Evolutionary conservation across 2,329 filamentous ascomycete genomes (phyloP).

Genomic region (Penicillium corylophilum): DNA sequence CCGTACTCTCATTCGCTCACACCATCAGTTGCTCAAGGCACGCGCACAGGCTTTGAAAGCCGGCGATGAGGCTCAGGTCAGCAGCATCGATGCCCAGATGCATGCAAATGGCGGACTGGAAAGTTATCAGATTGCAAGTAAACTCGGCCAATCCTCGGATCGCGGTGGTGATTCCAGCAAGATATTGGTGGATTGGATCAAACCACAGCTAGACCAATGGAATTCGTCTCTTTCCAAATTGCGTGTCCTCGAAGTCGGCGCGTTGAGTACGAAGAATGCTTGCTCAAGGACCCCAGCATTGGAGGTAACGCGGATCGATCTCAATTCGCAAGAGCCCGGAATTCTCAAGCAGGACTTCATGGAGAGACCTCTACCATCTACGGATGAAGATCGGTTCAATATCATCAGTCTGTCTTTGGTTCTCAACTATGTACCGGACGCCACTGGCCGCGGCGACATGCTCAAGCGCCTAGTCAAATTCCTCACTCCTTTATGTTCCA

Average conservation of each 20-base stretch:
- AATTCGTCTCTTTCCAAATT: slow-evolving; percentile 39
- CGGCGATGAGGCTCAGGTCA: slow-evolving; percentile 42
- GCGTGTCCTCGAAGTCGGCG: slow-evolving; percentile 82
- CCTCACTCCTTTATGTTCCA: slow-evolving; percentile 46
- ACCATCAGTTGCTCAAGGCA: slow-evolving; percentile 61
- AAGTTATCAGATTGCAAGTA: slow-evolving; percentile 62
- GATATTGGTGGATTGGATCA: slow-evolving; percentile 60
- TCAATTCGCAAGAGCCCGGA: slow-evolving; percentile 75
- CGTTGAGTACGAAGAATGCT: slow-evolving; percentile 78
- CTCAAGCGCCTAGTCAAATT: slow-evolving; percentile 72
- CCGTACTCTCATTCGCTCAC: slow-evolving; percentile 57
- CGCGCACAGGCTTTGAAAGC: slow-evolving; percentile 53
- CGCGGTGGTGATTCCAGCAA: slow-evolving; percentile 65
- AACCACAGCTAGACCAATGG: slow-evolving; percentile 27
- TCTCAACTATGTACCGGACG: slow-evolving; percentile 87
- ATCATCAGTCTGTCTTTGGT: slow-evolving; percentile 90
- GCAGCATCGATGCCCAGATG: slow-evolving; percentile 51
- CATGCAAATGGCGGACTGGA: slow-evolving; percentile 58
- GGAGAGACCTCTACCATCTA: slow-evolving; percentile 70
- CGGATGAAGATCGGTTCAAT: slow-evolving; percentile 69
- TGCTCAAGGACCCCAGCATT: slow-evolving; percentile 73
- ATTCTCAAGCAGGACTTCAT: slow-evolving; percentile 95
- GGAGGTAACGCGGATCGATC: slow-evolving; percentile 78
- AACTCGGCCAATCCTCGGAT: slow-evolving; percentile 59
- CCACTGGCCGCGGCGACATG: slow-evolving; percentile 77